A percentile compares a stretch with the other conserved stretches of the same genome.
Evolutionary conservation across 2,329 filamentous ascomycete species (phyloP).

Genomic region (Gnomoniopsis sp.): DNA sequence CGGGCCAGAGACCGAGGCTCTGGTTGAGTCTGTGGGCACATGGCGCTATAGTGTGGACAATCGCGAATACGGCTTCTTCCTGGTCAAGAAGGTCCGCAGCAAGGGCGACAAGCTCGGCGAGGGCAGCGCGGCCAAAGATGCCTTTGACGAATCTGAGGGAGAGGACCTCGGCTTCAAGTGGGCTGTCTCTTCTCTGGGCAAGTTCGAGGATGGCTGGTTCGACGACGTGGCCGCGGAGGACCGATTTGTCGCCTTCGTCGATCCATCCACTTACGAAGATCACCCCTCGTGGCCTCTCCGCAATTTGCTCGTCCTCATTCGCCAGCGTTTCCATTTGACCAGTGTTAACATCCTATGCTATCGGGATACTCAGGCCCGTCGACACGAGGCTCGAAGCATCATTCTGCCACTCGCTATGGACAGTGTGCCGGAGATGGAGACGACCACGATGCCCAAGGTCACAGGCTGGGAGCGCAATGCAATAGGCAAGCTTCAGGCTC

Average conservation of each 20-base stretch:
- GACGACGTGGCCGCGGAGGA: slow-evolving; percentile 67
- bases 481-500: slow-evolving; percentile 71
- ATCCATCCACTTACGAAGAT: slow-evolving; percentile 84
- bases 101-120: slow-evolving; percentile 10
- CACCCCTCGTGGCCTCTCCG: slow-evolving; percentile 91
- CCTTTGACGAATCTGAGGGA: slow-evolving; percentile 48
- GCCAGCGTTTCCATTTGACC: slow-evolving; percentile 73
- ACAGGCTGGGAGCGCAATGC: slow-evolving; percentile 92
- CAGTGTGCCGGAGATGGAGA: slow-evolving; percentile 38
- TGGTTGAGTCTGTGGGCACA: slow-evolving; percentile 81
- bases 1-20: slow-evolving; percentile 66
- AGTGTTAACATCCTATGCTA: slow-evolving; percentile 87
- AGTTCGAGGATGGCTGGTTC: slow-evolving; percentile 88
- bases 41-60: slow-evolving; percentile 82
- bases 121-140: slow-evolving; percentile 34
- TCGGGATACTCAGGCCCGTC: slow-evolving; percentile 72
- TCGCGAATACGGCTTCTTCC: slow-evolving; percentile 89
- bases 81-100: slow-evolving; percentile 72
- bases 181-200: slow-evolving; percentile 71
- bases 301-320: slow-evolving; percentile 81
- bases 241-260: slow-evolving; percentile 80
- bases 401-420: slow-evolving; percentile 66
- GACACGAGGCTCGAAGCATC: slow-evolving; percentile 78
- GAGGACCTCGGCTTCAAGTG: slow-evolving; percentile 65
- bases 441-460: slow-evolving; percentile 72